Base-by-base conservation (phyloP, 176 grass and related monocot species). In the Tillandsia fasciculata region DNA sequence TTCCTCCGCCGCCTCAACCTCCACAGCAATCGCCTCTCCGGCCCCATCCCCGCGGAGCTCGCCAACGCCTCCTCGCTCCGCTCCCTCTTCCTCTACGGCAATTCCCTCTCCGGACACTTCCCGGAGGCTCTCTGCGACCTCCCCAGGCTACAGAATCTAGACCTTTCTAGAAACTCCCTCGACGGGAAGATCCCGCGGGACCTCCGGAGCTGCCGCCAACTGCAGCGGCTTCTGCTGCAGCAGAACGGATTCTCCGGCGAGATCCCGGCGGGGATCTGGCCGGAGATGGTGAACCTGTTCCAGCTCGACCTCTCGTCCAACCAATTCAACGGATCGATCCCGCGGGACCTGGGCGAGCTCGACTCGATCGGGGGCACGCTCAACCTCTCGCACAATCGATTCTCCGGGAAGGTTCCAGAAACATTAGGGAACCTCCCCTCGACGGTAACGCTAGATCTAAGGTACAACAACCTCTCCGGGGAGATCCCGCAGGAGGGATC, bases 1-100 rank as follows among this genome's bases (percentile, higher is more conserved):
- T 97, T 97, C 74, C 89, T 97, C 77, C 94, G 94, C 23, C 81
- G 94, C 9, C 85, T 97, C 20, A 97, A 84, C 74, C 84, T 97
- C 8, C 94, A 97, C 13, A 87, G 76, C 8, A 97, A 97, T 74
- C 87, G 85, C 15, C 84, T 97, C 10, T 11, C 79, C 0, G 82
- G 94, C n/a, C 48, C 12, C 66, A 58, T 97, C 51, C 89, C 94
- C 0, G 50, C 81, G 0, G 71, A 78, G 12, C 81, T 97, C 10
- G 82, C 90, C 69, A 93, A 93, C 76, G 89, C 93, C 1, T 92
- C 89, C 10, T 93, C 89, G 1, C 94, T 97, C 17, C 94, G 83
- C 87, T 92, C 94, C 2, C 3, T 97, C 26, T 92, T 86, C 71
- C 84, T 97, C 42, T 87, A 97, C 78, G 75, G 63, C 20, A 97